phyloP scores from a whole-genome alignment of 169 alveolate species.

The Plasmodium coatneyi region DNA sequence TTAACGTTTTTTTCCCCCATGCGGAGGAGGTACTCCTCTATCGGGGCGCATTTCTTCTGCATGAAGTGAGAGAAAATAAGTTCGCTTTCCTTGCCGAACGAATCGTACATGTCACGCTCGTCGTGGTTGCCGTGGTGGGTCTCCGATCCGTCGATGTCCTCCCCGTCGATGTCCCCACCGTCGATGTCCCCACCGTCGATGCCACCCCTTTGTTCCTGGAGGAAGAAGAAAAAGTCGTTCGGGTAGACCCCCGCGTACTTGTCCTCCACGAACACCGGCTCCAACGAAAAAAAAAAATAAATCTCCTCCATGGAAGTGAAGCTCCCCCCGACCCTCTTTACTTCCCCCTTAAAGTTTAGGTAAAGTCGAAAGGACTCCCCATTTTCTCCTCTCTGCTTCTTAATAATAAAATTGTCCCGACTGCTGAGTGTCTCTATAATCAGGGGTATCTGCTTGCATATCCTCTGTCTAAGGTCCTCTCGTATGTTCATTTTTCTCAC shows the following conservation, averaged over 20 bases:
- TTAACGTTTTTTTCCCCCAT: neutral
- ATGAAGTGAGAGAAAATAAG: neutral
- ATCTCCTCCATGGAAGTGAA: conserved; percentile 52
- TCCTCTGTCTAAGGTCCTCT: conserved; percentile 19
- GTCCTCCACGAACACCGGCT: conserved; percentile 27
- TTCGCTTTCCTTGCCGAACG: neutral
- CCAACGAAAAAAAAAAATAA: conserved; percentile 57
- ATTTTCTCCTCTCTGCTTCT: conserved; percentile 25
- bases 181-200: too few species aligned
- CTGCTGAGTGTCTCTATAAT: conserved; percentile 22
- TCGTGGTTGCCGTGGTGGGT: neutral
- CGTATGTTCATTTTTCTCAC: conserved; percentile 9
- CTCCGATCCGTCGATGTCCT: too few species aligned
- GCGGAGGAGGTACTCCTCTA: neutral
- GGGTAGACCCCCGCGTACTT: conserved; percentile 36
- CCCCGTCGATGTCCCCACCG: neutral
- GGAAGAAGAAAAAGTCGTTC: conserved; percentile 29
- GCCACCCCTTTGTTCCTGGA: neutral
- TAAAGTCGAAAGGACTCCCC: conserved; percentile 24
- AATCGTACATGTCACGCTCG: neutral
- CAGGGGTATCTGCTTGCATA: conserved; percentile 7
- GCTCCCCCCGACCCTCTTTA: conserved; percentile 20
- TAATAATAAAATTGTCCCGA: conserved; percentile 33
- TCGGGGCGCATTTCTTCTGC: neutral
- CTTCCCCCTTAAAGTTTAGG: conserved; percentile 15